Evolutionary conservation across 2,329 filamentous ascomycete species (phyloP), one percentile per base, ranked within the genome.

Genomic region (Epichloe sibirici): DNA sequence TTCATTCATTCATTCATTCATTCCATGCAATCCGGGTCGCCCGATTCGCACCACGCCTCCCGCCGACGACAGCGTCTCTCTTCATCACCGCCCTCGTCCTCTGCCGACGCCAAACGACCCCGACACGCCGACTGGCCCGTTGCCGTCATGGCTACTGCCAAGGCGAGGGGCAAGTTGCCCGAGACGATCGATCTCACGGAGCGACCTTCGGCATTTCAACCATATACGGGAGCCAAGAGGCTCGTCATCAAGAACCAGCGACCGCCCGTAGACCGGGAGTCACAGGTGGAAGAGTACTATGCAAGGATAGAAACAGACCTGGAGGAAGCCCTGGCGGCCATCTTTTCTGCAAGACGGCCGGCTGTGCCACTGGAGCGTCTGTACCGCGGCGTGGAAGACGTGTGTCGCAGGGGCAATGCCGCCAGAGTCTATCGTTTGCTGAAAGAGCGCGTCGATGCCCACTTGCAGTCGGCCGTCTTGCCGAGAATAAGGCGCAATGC

Each of bases 211-310:
- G 68, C 71, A 49, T 88, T 90, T 63, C 86, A 85, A 59, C 83
- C 88, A 12, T 82, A 88, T 61, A 75, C 77, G 11, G 90, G 89
- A 35, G 83, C 88, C 21, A 90, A 86, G 74, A 90, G 86, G 69
- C 78, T 98, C 45, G 80, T 91, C n/a, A 88, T 98, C 61, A 95
- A 95, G 78, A 97, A 96, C 65, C 77, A 96, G 57, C 82, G 85
- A 54, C 77, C 79, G 1, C 76, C 76, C 17, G 71, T 78, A n/a
- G 76, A 77, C 53, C 65, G 69, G 40, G 63, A 70, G 50, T 74
- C 79, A 51, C 81, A 89, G 60, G 79, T 86, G 21, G 82, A 86
- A 56, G 76, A 81, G 57, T 97, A 95, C 71, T 88, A 95, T 61
- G 75, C 83, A 42, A 82, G 83, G 61, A 85, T 83, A 3, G 88